These are phyloP conservation scores for Gastrolobium bilobum DNA, from an alignment of 306 rosid species.

Conservation along the genomic window DNA sequence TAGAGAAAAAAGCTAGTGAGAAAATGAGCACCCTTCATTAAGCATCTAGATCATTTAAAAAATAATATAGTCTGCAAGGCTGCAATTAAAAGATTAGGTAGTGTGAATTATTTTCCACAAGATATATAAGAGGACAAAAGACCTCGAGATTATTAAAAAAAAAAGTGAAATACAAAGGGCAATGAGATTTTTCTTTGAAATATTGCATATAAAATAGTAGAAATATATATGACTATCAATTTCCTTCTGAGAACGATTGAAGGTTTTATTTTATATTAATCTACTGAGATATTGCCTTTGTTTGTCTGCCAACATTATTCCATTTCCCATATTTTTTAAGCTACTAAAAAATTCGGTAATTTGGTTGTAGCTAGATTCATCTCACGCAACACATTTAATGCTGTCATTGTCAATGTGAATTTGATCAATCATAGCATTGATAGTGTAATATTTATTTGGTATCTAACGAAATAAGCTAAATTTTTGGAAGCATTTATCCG, in stretches of 20 bases:
- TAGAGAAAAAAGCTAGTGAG: constrained; percentile 43
- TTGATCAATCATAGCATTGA: not conserved
- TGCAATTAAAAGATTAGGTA: constrained; percentile 49
- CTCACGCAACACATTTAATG: constrained; percentile 1
- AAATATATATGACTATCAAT: constrained; percentile 44
- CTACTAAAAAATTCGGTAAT: not conserved
- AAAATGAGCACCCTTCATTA: constrained; percentile 51
- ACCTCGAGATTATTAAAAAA: constrained; percentile 15
- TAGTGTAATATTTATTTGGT: not conserved
- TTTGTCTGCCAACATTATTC: constrained; percentile 63
- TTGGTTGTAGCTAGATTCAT: not conserved
- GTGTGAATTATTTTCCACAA: constrained; percentile 50
- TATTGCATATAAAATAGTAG: constrained; percentile 19
- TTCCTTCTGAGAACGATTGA: constrained; percentile 57
- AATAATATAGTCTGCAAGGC: constrained; percentile 14
- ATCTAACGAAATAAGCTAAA: not conserved
- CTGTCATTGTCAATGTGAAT: constrained; percentile 1
- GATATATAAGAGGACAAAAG: constrained; percentile 56
- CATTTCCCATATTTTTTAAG: constrained; percentile 45
- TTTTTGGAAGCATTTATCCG: not conserved
- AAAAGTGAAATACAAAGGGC: constrained; percentile 38
- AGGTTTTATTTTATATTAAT: constrained; percentile 43
- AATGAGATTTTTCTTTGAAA: constrained; percentile 58
- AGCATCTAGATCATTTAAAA: constrained; percentile 9
- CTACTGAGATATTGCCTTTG: constrained; percentile 60